Conservation (phyloP, 257 asterid species). For the Dorcoceras hygrometricum region DNA sequence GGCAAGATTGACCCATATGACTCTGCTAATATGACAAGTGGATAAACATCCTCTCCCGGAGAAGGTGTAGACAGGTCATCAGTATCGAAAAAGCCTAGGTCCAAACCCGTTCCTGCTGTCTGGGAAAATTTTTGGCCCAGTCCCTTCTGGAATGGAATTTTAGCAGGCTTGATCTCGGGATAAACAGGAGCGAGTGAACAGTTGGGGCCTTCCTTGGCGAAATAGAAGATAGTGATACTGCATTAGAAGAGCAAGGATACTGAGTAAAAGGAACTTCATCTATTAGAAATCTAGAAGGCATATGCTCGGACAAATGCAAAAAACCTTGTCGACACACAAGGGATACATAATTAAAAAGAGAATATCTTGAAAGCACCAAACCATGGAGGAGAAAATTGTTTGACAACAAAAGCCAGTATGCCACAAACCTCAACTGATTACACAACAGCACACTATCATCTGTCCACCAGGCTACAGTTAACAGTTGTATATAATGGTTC, state of each 20-base stretch:
- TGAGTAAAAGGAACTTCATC: constrained; percentile 14
- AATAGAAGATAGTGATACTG: constrained; percentile 79
- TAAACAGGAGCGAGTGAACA: constrained; percentile 59
- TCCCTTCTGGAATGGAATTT: constrained; percentile 71
- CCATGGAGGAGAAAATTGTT: constrained; percentile 4
- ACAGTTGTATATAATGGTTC: neutral
- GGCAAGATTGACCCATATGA: constrained; percentile 35
- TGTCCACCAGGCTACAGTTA: neutral
- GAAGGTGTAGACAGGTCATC: constrained; percentile 76
- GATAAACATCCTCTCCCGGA: constrained; percentile 66
- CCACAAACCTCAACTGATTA: neutral
- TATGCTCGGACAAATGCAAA: neutral
- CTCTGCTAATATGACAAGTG: constrained; percentile 79
- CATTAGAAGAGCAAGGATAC: constrained; percentile 26
- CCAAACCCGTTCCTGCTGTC: constrained; percentile 90
- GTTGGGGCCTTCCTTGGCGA: constrained; percentile 71
- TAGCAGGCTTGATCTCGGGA: constrained; percentile 72
- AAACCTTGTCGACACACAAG: neutral
- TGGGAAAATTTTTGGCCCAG: constrained; percentile 77
- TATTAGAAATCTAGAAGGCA: neutral
- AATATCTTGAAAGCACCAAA: neutral
- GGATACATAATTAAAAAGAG: neutral
- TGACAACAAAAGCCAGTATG: neutral
- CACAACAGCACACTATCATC: constrained; percentile 1
- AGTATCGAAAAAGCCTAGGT: constrained; percentile 74